Evolutionary conservation across 2,329 filamentous ascomycete species (phyloP), one percentile per base, ranked within the genome.

Genomic region (Helotiales sp.): DNA sequence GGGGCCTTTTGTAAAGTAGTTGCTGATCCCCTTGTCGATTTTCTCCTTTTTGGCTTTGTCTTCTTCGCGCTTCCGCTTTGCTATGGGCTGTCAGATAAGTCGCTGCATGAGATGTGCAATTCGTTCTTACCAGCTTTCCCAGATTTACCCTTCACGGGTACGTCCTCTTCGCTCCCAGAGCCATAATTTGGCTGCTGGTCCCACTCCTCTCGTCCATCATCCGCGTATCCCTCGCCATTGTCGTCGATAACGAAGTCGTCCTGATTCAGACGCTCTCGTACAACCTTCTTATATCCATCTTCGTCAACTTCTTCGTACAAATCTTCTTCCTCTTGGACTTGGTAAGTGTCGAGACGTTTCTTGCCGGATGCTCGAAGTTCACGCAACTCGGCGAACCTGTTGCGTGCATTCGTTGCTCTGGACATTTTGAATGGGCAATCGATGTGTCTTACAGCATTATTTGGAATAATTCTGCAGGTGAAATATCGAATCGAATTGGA

Each of bases 191-290:
- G 82, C 67, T 84, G 84, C 72, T 85, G 83, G 71, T 90, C 85
- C 94, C 95, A 95, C 75, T 98, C 96, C 80, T 97, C 94, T 64
- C 96, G 90, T 68, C 96, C 96, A 77, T 98, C 96, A 78, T 98
- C 95, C 72, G 93, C 95, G 76, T 99, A 99, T 43, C 96, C 95
- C 78, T 95, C 93, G 76, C 95, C 95, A 82, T 97, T 97, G 82
- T 99, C 96, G 82, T 98, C 96, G 68, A 99, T 94, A 61, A 99
- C 95, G 76, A 99, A 99, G 81, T 99, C 96, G 75, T 99, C 96
- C 75, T 97, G 86, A 77, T 98, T 92, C 61, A 99, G 84, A 55
- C 96, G 90, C 64, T 91, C 89, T 49, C 96, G 88, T 15, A 99
- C 93, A 72, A 98, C 91, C 79, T 96, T 96, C 83, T 97, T 97